A percentile compares a stretch with the other conserved stretches of the same genome.
Evolutionary conservation across 805 yeast genomes (phyloP).

Genomic region (Pichia rugopelliculosa): DNA sequence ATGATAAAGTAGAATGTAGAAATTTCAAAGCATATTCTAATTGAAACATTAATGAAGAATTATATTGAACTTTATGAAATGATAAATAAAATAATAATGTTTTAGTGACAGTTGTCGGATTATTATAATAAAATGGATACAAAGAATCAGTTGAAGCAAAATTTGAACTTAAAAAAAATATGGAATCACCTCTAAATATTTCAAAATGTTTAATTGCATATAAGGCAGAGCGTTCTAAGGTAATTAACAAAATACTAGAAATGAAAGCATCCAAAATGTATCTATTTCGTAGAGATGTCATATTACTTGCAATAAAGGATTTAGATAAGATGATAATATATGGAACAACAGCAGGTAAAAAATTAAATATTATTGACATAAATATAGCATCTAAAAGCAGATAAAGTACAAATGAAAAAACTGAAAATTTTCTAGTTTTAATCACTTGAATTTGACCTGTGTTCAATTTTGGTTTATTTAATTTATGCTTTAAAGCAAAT

Average conservation of each 20-base stretch:
- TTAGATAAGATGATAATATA: slow-evolving; percentile 26
- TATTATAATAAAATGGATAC: slow-evolving; percentile 6
- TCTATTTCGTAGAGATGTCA: slow-evolving; percentile 26
- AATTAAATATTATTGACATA: slow-evolving; percentile 14
- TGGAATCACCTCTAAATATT: slow-evolving; percentile 8
- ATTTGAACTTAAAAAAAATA: slow-evolving; percentile 1
- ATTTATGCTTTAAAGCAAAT: slow-evolving; percentile 20
- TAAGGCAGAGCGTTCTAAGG: slow-evolving; percentile 13
- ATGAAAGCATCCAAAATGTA: slow-evolving; percentile 24
- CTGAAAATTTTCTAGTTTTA: slow-evolving; percentile 1
- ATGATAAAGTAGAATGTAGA: slow-evolving; percentile 23
- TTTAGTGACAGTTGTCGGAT: slow-evolving; percentile 7
- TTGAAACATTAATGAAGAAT: slow-evolving; percentile 16
- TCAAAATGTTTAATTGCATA: slow-evolving; percentile 11
- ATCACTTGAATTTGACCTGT: not conserved
- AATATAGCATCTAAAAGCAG: slow-evolving; percentile 17
- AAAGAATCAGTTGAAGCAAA: slow-evolving; percentile 7
- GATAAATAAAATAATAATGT: slow-evolving; percentile 17
- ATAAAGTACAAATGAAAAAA: slow-evolving; percentile 8
- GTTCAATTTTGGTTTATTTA: slow-evolving; percentile 14
- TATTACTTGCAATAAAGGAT: slow-evolving; percentile 28
- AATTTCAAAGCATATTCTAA: slow-evolving; percentile 25
- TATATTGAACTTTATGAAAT: slow-evolving; percentile 12
- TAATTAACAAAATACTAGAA: slow-evolving; percentile 18
- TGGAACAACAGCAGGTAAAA: slow-evolving; percentile 21